Evolutionary conservation across 805 yeast genomes (phyloP), one percentile per base, ranked within the genome.

Genomic region (Saturnispora sanitii): DNA sequence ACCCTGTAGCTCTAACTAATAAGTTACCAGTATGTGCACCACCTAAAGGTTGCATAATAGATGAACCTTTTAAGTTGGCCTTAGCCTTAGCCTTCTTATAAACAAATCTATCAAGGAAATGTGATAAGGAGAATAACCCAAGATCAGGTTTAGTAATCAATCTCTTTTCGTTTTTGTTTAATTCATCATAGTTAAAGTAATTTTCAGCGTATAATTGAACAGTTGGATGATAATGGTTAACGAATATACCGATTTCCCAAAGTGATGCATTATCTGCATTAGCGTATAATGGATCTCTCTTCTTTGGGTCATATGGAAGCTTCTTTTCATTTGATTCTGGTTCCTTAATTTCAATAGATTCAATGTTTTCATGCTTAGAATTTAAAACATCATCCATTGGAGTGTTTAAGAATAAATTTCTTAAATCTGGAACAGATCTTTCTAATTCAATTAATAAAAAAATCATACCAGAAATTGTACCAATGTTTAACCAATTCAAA

Each of bases 31-130:
- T 79, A 47, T 80, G 82, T 1, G 77, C 71, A 47, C 96, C 96
- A 34, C 94, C 87, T 49, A 92, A 68, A 38, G 98, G 97, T 68
- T 92, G 98, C 97, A 92, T 92, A 57, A 92, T 88, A 33, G 96
- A 86, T 4, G 82, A 68, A 54, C 97, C 97, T 57, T 82, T 79
- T n/a, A 79, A 65, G 26, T 67, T 59, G 16, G 77, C 68, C 60
- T 81, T 83, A 52, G 77, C 81, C 65, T 85, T 86, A 36, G 96
- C 85, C 59, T 87, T 86, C 64, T 85, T 82, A 67, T 92, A 92
- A 30, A 92, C 96, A 64, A 94, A 92, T 60, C 94, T 76, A 62
- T 92, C 96, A 64, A 92, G 71, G 75, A 92, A 92, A 61, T 87
- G 96, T 17, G 83, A 70, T 48, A 92, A 67, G 1, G 96, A 79